phyloP scores from a whole-genome alignment of 2,329 filamentous ascomycete species.

The Lomentospora prolificans region DNA sequence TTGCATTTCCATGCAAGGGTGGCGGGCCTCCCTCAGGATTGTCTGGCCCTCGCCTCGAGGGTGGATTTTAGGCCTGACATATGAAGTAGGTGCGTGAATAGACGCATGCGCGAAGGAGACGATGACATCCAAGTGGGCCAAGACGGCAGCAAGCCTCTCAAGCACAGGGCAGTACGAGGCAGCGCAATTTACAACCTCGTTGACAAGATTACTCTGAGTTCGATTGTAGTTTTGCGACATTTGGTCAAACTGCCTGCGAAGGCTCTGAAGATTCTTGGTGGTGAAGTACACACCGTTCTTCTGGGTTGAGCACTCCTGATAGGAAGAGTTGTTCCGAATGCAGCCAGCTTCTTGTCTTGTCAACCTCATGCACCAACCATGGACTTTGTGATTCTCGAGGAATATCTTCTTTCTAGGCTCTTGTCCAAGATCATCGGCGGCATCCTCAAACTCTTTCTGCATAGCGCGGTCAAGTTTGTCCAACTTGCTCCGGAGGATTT shows the following conservation, averaged over 20 bases:
- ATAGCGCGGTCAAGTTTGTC: conserved; percentile 78
- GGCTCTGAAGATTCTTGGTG: conserved; percentile 66
- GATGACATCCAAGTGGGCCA: conserved; percentile 92
- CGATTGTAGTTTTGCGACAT: conserved; percentile 90
- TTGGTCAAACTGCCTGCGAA: conserved; percentile 87
- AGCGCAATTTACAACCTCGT: conserved; percentile 85
- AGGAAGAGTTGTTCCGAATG: conserved; percentile 82
- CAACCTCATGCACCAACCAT: conserved; percentile 93
- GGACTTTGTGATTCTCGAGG: conserved; percentile 88
- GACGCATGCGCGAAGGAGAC: conserved; percentile 88
- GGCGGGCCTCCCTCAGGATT: conserved; percentile 81
- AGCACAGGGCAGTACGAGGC: conserved; percentile 91
- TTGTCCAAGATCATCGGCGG: conserved; percentile 73
- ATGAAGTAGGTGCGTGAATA: conserved; percentile 83
- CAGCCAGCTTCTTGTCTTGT: conserved; percentile 85
- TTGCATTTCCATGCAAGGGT: conserved; percentile 98
- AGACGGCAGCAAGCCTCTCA: conserved; percentile 75
- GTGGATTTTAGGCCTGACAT: conserved; percentile 86
- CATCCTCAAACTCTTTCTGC: conserved; percentile 67
- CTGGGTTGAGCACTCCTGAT: conserved; percentile 93
- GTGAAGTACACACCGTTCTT: conserved; percentile 99
- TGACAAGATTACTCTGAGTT: conserved; percentile 82
- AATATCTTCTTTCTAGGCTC: conserved; percentile 99
- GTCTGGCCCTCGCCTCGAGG: conserved; percentile 80
- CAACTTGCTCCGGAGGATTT: conserved; percentile 82